A percentile compares a stretch with the other conserved stretches of the same genome.
Conservation (phyloP, 345 rosid genomes). For the Syzygium aromaticum region DNA sequence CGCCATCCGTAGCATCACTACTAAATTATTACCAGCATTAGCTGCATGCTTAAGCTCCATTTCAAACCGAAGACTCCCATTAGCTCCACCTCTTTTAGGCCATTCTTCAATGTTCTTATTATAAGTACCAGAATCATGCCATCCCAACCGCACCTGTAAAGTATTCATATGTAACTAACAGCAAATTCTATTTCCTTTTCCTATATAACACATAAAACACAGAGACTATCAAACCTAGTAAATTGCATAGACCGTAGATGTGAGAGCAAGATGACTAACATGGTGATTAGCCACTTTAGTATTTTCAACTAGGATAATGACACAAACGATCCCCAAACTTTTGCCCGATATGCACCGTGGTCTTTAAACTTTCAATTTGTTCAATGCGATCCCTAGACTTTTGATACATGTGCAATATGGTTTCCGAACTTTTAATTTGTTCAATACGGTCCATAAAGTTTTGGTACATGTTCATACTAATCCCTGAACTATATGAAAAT, state of each 20-base stretch:
- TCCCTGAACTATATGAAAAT: no score
- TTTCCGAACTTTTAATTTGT: no score
- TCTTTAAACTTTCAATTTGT: no score
- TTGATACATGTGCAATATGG: no score
- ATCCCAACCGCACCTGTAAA: conserved; percentile 76
- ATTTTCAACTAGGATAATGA: neutral
- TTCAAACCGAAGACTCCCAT: conserved; percentile 89
- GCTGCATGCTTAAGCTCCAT: conserved; percentile 90
- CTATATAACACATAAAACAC: neutral
- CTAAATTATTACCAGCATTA: conserved; percentile 64
- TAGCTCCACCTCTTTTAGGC: conserved; percentile 91
- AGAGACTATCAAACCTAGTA: neutral
- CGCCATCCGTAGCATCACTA: neutral
- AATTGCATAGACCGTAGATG: neutral
- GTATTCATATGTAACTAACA: neutral
- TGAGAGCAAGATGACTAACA: neutral
- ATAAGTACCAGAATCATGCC: conserved; percentile 98
- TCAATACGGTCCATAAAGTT: no score
- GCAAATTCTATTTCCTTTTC: neutral
- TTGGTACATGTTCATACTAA: no score
- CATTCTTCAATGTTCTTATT: conserved; percentile 86
- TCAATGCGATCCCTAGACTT: no score
- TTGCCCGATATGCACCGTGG: no score
- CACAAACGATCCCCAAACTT: no score
- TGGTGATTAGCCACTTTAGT: neutral